Evolutionary conservation across 495 filamentous ascomycete genomes (phyloP), one percentile per base, ranked within the genome.

Genomic region (Aspergillus panamensis): DNA sequence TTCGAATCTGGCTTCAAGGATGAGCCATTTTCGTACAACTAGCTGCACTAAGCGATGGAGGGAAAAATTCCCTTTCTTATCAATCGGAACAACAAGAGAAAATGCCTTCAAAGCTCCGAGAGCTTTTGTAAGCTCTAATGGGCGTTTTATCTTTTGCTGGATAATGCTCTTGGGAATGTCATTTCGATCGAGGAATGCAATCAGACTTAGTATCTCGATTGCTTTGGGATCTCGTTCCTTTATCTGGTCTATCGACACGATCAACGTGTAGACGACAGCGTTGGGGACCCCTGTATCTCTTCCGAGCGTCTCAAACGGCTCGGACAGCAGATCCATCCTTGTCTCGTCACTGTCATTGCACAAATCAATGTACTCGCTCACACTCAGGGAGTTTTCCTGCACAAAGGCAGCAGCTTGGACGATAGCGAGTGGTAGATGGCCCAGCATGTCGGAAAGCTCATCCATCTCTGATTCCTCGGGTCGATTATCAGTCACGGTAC

Each of bases 1-100:
- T 12, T 55, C 51, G 35, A 51, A 60, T 35, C 64, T 45, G 21
- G 44, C 55, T 30, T 73, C 57, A 6, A 57, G 55, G 17, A 63
- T 55, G 1, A 80, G 66, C 78, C 75, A 80, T 50, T 69, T 77
- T 33, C 65, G 72, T 3, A 66, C 71, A 13, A 70, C 68, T 10
- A 80, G 39, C 51, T 80, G 76, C 20, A 81, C 73, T 9, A 80
- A 62, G 35, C 73, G 63, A 65, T 80, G 76, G 55, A 81, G 62
- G 19, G 70, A 60, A 10, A 73, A 75, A 6, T 30, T 57, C 5
- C 57, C n/a, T 7, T 54, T 55, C 6, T 59, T 63, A 25, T 58
- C 58, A 7, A 64, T 63, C 0, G 51, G 39, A 3, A 19, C 59
- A 25, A 80, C 60, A 6, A 82, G 66, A 0, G 76, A 79, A 57